Base-by-base conservation (phyloP, 805 yeast species). In the Saturnispora halmiae region DNA sequence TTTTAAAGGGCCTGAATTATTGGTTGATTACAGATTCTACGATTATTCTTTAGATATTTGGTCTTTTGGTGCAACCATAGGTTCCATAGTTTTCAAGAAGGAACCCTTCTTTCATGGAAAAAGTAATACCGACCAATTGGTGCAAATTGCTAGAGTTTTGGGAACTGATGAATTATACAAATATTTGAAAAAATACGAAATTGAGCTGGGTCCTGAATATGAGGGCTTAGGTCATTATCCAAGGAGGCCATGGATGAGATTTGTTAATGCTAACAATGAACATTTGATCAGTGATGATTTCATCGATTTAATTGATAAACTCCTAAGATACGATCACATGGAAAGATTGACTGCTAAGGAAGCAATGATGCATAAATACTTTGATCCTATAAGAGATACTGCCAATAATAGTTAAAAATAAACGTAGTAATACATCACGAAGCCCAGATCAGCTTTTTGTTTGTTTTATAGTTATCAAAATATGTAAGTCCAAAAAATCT, bases 51-150 rank as follows among this genome's bases (percentile, higher is more conserved):
- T 88, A 41, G 96, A 88, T 60, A 60, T 88, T 53, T 88, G 96
- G 96, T 84, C 95, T 1, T 81, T 84, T 42, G 96, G 96, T 32
- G 88, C 95, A 31, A 86, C 86, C 75, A 63, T 87, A 46, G 96
- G 95, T 4, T 82, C 96, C 5, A 82, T 88, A 58, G 75, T 87
- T 21, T 88, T 88, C 67, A 79, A 82, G 56, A 82, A 79, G 59
- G 96, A 88, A 52, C 96, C 96, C 6, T 83, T 88, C 50, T 88
- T 88, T 69, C 82, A 85, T 52, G 96, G 96, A 16, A 82, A 78
- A 44, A 82, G 94, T 37, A 87, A 88, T 60, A 81, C 82, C 32
- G 96, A 88, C 60, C 96, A 88, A 60, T 67, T 88, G 51, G 86
- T 88, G 37, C 90, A 88, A 59, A 88, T 88, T 48, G 87, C 84